Base-by-base conservation (phyloP, 2,329 filamentous ascomycete species). In the Scorias spongiosa region DNA sequence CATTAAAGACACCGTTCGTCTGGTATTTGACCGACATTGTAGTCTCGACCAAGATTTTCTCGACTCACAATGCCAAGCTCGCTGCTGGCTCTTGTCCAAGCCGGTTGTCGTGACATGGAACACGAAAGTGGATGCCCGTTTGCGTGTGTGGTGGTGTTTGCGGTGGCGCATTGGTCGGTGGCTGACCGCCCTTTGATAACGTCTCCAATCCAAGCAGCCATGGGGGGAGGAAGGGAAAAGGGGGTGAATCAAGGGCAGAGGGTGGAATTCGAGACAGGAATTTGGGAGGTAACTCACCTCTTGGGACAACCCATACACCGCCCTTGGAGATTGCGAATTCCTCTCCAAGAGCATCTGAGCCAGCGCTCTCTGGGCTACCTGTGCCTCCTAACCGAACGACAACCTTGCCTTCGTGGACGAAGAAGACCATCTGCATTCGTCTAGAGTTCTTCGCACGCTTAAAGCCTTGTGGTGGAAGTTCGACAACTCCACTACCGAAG, bases 381-480 rank as follows among this genome's bases (percentile, higher is more conserved):
- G 38, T 20, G 48, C 49, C 53, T 39, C 55, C 78, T 40, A 93
- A 75, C 26, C 78, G 82, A 15, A 94, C 88, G 51, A 78, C 71
- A 15, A 95, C 86, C 50, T 82, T 79, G 17, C 91, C 91, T 39
- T 76, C 74, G 53, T 86, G 81, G 28, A 98, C 82, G 54, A 93
- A 95, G 63, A 96, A 96, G 1, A 84, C 80, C 81, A 98, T 91
- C 59, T 95, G 87, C 85, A 95, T 96, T 66, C 84, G 88, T 49
- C 89, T 75, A 30, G 84, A 83, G 63, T 95, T 96, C 71, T 96
- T 96, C 41, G 81, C 76, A 53, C 80, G 78, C 69, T 98, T 98
- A 58, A 83, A 77, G 29, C 84, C 78, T 2, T 82, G 81, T 0
- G 85, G 80, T 5, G 86, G 84, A 42, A 98, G 68, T 55, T 96